Evolutionary conservation across 805 yeast species (phyloP).

Genomic region (Starmerella apicola): DNA sequence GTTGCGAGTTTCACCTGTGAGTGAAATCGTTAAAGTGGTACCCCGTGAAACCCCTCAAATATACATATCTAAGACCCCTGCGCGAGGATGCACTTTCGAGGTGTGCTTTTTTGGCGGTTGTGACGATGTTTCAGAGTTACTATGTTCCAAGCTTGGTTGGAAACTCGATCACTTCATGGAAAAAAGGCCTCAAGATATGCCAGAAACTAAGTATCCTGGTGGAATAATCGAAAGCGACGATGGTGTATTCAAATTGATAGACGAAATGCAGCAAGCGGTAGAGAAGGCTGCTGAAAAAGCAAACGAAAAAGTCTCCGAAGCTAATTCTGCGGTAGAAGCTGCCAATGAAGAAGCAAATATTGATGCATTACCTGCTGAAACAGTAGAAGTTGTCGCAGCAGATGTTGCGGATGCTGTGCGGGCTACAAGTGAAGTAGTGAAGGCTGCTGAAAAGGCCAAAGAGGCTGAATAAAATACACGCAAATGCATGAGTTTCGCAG

Average conservation of each 20-base stretch:
- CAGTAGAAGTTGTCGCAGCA: too few species aligned
- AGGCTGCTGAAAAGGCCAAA: too few species aligned
- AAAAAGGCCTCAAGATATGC: slow-evolving; percentile 23
- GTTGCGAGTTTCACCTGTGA: slow-evolving; percentile 82
- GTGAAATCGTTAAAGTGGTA: slow-evolving; percentile 67
- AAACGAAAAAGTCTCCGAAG: too few species aligned
- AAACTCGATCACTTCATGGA: slow-evolving; percentile 44
- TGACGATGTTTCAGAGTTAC: slow-evolving; percentile 64
- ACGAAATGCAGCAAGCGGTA: not conserved
- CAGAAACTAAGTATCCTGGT: slow-evolving; percentile 16
- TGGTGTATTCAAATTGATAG: slow-evolving; percentile 21
- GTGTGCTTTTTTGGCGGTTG: slow-evolving; percentile 65
- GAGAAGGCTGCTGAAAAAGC: not conserved
- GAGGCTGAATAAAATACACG: too few species aligned
- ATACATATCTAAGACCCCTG: slow-evolving; percentile 63
- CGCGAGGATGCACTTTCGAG: slow-evolving; percentile 68
- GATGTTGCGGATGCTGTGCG: too few species aligned
- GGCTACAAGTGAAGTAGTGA: not conserved
- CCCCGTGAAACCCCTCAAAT: slow-evolving; percentile 71
- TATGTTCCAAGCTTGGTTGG: slow-evolving; percentile 50
- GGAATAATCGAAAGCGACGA: slow-evolving; percentile 22
- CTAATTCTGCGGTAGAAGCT: not conserved
- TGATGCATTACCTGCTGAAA: too few species aligned
- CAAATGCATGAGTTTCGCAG: too few species aligned
- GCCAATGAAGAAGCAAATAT: not conserved